phyloP scores from a whole-genome alignment of 2,329 filamentous ascomycete species.

The Colletotrichum eleusines region DNA sequence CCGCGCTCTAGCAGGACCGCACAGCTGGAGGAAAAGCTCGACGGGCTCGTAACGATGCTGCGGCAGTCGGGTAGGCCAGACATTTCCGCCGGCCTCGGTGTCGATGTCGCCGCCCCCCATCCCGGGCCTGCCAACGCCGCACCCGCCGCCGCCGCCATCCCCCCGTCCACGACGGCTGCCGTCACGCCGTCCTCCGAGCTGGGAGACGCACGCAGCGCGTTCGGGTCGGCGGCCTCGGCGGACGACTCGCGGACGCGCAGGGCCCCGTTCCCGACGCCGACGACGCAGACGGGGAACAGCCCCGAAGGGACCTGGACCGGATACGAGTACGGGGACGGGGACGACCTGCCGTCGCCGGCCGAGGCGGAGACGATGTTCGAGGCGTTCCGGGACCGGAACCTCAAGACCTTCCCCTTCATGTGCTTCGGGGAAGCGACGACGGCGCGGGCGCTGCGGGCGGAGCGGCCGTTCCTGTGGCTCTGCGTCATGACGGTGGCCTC shows the following conservation, averaged over 20 bases:
- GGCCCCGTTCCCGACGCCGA: constrained; percentile 26
- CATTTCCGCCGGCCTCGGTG: constrained; percentile 9
- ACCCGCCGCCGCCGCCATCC: neutral
- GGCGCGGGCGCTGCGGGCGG: constrained; percentile 46
- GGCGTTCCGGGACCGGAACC: constrained; percentile 45
- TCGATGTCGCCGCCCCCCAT: neutral
- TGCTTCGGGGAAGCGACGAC: constrained; percentile 42
- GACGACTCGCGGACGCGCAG: neutral
- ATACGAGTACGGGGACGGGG: constrained; percentile 26
- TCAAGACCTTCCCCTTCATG: constrained; percentile 48
- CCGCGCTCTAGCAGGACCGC: constrained; percentile 43
- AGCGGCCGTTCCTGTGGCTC: constrained; percentile 55
- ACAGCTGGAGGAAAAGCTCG: constrained; percentile 47
- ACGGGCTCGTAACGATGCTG: constrained; percentile 48
- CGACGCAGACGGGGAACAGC: constrained; percentile 33
- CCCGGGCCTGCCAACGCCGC: neutral
- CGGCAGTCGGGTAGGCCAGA: constrained; percentile 28
- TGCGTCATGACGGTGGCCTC: constrained; percentile 51
- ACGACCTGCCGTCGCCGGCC: constrained; percentile 25
- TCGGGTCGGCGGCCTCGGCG: neutral
- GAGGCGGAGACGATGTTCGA: constrained; percentile 39
- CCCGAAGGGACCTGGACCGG: constrained; percentile 11
- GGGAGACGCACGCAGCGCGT: neutral
- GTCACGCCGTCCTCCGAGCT: constrained; percentile 7
- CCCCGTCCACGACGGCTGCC: neutral